Evolutionary conservation across 176 grass and related monocot genomes (phyloP), one percentile per base, ranked within the genome.

Genomic region (Eleusine indica): DNA sequence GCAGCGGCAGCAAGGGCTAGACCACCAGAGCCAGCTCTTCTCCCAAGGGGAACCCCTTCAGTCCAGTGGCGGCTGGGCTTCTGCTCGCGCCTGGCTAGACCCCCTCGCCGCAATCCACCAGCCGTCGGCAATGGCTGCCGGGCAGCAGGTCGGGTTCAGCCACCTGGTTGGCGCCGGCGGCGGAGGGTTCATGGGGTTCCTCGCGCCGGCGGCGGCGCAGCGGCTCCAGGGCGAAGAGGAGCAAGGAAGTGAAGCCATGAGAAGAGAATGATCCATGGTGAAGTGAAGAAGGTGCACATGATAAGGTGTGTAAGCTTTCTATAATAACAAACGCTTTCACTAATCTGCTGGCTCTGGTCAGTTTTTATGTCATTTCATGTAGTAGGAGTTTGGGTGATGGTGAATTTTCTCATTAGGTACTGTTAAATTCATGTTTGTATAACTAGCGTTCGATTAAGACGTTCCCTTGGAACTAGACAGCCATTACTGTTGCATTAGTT

Each of bases 31-130:
- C 87, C 95, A 94, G 76, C 80, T 94, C 88, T 97, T 93, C 75
- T 76, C 91, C 53, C 90, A 95, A 54, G 91, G 95, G 88, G 95
- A 90, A 95, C 75, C 92, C 95, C 95, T 97, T 97, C 95, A 97
- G 90, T 97, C 95, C 95, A 94, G 92, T 82, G 83, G 86, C 79
- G 84, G 79, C 25, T 91, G 80, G 88, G 75, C 89, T 56, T 89
- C 88, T 7, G 84, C 88, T 43, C 92, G 90, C 67, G 46, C 86
- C 19, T 95, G 95, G 95, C 90, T 90, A 64, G 95, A 97, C 78
- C 85, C 92, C 61, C 79, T 88, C 8, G 75, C 85, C 21, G 87
- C 77, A 53, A 91, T 91, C 75, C 90, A 91, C 40, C 88, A 90
- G 84, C 75, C 78, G 18, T 74, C 92, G 70, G 32, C 86, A 58